Conservation (phyloP, 495 filamentous ascomycete species). For the Lophiotrema nucula region DNA sequence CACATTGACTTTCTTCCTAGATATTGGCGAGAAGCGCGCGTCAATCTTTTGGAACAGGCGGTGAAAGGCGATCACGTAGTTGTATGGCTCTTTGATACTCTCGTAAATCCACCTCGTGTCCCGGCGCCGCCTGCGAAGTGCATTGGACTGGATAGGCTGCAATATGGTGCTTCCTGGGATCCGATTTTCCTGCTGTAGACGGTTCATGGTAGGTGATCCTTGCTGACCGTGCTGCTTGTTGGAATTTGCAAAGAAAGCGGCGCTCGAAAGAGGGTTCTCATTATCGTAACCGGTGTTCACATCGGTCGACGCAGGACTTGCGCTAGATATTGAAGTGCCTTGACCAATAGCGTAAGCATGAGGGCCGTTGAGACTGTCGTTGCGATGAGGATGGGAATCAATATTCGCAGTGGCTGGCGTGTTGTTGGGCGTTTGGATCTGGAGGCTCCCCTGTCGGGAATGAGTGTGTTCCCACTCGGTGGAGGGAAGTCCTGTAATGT, state of each 20-base stretch:
- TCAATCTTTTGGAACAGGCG: conserved; percentile 78
- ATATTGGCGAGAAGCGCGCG: conserved; percentile 67
- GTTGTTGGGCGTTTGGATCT: conserved; percentile 34
- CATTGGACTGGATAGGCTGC: conserved; percentile 26
- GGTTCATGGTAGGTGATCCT: conserved; percentile 21
- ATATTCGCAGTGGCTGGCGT: conserved; percentile 22
- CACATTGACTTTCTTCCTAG: conserved; percentile 76
- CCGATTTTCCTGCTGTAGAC: conserved; percentile 35
- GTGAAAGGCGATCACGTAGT: conserved; percentile 88
- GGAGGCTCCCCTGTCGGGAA: conserved; percentile 27
- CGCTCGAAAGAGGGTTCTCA: conserved; percentile 36
- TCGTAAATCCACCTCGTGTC: conserved; percentile 86
- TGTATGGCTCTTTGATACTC: conserved; percentile 82
- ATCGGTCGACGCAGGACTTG: conserved; percentile 44
- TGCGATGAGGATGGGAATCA: conserved; percentile 13
- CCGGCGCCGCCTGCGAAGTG: conserved; percentile 52
- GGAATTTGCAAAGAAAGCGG: conserved; percentile 34
- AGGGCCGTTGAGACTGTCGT: conserved; percentile 44
- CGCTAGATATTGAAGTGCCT: conserved; percentile 61
- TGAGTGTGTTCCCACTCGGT: conserved; percentile 34
- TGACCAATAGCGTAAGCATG: conserved; percentile 73
- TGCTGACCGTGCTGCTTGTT: conserved; percentile 34
- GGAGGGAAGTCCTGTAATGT: conserved; percentile 15
- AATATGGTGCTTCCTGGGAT: conserved; percentile 1
- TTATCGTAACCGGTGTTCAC: conserved; percentile 33